These are phyloP conservation scores for Epichloe gansuensis DNA, from an alignment of 2,329 filamentous ascomycete genomes.

Conservation along the genomic window DNA sequence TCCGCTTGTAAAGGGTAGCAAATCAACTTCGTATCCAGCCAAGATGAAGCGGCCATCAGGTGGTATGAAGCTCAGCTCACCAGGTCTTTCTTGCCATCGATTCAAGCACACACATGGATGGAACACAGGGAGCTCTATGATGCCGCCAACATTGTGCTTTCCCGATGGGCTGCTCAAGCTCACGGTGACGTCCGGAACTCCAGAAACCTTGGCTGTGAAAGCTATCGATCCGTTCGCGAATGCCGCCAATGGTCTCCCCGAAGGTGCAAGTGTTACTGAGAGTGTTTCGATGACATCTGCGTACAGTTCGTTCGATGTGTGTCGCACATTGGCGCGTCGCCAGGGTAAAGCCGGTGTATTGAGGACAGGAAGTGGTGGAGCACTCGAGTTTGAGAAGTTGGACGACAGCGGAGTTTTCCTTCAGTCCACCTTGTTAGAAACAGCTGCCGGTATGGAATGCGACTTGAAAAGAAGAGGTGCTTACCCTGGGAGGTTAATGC, in stretches of 20 bases:
- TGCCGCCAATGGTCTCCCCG: conserved; percentile 73
- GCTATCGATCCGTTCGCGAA: conserved; percentile 86
- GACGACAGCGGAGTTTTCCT: conserved; percentile 29
- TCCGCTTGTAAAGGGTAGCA: conserved; percentile 58
- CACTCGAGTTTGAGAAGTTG: conserved; percentile 25
- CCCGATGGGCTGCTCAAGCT: conserved; percentile 69
- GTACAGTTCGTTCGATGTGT: conserved; percentile 95
- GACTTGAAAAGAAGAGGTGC: conserved; percentile 7
- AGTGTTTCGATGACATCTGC: conserved; percentile 90
- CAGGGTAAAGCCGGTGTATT: conserved; percentile 58
- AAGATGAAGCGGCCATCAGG: conserved; percentile 90
- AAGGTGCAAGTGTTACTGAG: conserved; percentile 77
- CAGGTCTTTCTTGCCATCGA: conserved; percentile 79
- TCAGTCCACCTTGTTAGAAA: conserved; percentile 1
- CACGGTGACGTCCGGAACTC: conserved; percentile 79
- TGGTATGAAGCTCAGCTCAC: conserved; percentile 89
- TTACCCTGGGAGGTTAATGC: conserved; percentile 70
- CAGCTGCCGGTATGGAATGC: not conserved
- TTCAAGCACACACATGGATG: conserved; percentile 87
- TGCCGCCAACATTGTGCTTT: conserved; percentile 58
- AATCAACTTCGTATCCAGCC: conserved; percentile 85
- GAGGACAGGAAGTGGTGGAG: conserved; percentile 28
- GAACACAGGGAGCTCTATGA: conserved; percentile 83
- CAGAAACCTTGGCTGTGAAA: conserved; percentile 90
- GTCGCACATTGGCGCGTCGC: conserved; percentile 81